Evolutionary conservation across 208 protist species (phyloP), one percentile per base, ranked within the genome.

Genomic region (Trypanosoma lewisi): DNA sequence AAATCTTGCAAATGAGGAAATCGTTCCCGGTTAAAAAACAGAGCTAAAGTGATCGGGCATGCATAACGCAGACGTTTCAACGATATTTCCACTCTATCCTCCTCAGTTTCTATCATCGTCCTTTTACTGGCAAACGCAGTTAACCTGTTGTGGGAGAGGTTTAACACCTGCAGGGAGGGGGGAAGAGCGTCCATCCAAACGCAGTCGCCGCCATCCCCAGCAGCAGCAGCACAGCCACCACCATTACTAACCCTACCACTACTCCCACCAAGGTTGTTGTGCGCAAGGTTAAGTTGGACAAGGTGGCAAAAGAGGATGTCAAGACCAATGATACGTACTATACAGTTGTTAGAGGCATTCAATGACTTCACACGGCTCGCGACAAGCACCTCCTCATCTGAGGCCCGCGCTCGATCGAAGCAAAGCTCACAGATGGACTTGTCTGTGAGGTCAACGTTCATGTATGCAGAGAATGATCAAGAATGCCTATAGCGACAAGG

Each of bases 361-460:
- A 91, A 48, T 37, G 70, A 58, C 12, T 55, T 27, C 19, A 91
- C 76, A 19, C 56, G 68, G 14, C 67, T 56, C 9, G 84, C 85
- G 17, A 84, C 86, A 4, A 75, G 58, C 9, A 49, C 63, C 59
- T 91, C 89, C 61, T 93, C 83, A 23, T 51, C 41, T 9, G 54
- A 77, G 0, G 74, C 67, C 21, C 69, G 50, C 47, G 55, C 47
- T 1, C 37, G 48, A 49, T 82, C 76, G 55, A 95, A 95, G 48
- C 68, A 71, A 6, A 95, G 73, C 57, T 91, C 84, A 33, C 59
- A 68, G 37, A 95, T 88, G 12, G 67, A 76, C 37, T 82, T 76
- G 52, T 78, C 44, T 21, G 71, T 73, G 44, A 95, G 61, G 42
- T 95, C 83, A 48, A 95, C 73, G 19, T 93, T 78, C 89, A 95